Base-by-base conservation (phyloP, 345 rosid genomes). In the Salix brachista region DNA sequence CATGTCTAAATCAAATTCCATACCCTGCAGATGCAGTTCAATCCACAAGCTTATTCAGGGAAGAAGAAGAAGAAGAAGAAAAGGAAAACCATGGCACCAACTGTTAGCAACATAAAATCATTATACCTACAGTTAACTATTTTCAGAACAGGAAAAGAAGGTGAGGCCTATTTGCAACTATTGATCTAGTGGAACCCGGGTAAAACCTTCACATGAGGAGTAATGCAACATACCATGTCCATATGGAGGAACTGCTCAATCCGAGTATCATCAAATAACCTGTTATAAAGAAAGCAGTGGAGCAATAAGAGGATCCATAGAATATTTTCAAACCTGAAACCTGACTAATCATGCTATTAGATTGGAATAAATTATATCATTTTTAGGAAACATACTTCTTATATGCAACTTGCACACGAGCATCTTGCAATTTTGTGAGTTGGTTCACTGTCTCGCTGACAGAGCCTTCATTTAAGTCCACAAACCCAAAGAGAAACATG, bases 401-500 rank as follows among this genome's bases (percentile, higher is more conserved):
- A 84, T 82, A 85, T 11, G 97, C 96, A 76, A 84, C 71, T 75
- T 84, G 85, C 70, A 91, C 82, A n/a, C 87, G 86, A 0, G 88
- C 85, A 74, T 91, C 89, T 76, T 92, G 92, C 70, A 89, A 64
- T 82, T 88, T 88, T 1, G 83, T 82, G 42, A 84, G 83, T 61
- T 86, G 84, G 74, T 86, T 85, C 71, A 89, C 80, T 58, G 78
- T 89, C 72, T 87, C 86, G 6, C 69, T 70, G 58, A 75, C 67
- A 44, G 88, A 87, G 64, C 79, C 83, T 81, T 89, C 89, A 70
- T 83, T 82, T 56, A 87, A 30, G 74, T 90, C 93, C 28, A 91
- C 90, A 78, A 78, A 80, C 66, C 99, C 99, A 87, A 85, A 91
- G 44, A 93, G 85, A 81, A 93, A 96, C 83, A 81, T 76, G 68